Base-by-base conservation (phyloP, 306 rosid species). In the Cicer pinnatifidum region DNA sequence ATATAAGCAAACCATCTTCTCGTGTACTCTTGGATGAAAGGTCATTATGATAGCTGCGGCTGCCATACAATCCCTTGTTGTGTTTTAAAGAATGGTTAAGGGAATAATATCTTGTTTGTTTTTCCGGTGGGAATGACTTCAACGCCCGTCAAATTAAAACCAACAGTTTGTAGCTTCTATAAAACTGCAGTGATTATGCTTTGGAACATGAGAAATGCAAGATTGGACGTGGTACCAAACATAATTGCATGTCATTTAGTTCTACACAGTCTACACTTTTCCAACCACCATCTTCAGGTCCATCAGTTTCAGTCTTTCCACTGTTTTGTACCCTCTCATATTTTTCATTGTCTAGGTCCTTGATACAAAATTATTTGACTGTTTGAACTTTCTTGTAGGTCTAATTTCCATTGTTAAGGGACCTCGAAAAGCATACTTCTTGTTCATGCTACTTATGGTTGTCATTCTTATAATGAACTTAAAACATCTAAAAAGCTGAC, bases 341-440 rank as follows among this genome's bases (percentile, higher is more conserved):
- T 11, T 52, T 62, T 81, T 75, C 17, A 38, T 52, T 71, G 56
- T 15, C 71, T 51, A 62, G 60, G 28, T 33, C 53, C 8, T 53
- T 35, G 60, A 50, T 51, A 37, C 68, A 45, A 65, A 45, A 37
- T 23, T 70, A 41, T 44, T 53, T 35, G 78, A 11, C 46, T 12
- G 52, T 64, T 56, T 16, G 68, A 45, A 71, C 38, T 38, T 9
- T 8, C 7, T 56, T 9, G 38, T 56, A 54, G 54, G 54, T 56
- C 51, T 45, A 45, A 45, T 45, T 28, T 28, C 0, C 15, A 12
- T 48, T 48, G 53, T n/a, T 48, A 48, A 48, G 6, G 17, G 53
- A 48, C 53, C 13, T 5, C 5, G 17, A 48, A 48, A 5, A 48
- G 6, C 53, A n/a, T 48, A 17, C 13, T 48, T 48, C 53, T n/a